These are phyloP conservation scores for Blepharisma stoltei DNA, from an alignment of 73 alveolate genomes.

Conservation along the genomic window DNA sequence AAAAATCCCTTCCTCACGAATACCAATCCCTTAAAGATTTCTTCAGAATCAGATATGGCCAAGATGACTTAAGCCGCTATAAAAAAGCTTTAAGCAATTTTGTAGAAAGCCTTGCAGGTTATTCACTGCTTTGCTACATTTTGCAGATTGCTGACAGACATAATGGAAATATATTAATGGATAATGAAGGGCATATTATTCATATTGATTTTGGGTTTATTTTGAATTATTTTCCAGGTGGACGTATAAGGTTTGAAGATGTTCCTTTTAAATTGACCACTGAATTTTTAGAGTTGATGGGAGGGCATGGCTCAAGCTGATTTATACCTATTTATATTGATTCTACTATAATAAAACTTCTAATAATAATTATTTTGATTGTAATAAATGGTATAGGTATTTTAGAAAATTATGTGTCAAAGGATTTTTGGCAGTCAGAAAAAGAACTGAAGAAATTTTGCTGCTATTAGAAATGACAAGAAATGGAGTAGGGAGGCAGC, in stretches of 20 bases:
- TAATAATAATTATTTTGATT: too few species aligned
- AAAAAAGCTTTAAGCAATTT: constrained; percentile 91
- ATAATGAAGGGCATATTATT: constrained; percentile 89
- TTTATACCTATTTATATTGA: too few species aligned
- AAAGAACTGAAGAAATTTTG: constrained; percentile 58
- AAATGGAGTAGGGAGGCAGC: constrained; percentile 70
- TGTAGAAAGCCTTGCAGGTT: constrained; percentile 94
- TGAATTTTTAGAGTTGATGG: constrained; percentile 87
- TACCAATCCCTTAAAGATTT: constrained; percentile 45
- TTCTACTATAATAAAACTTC: too few species aligned
- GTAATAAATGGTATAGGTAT: too few species aligned
- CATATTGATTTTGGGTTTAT: constrained; percentile 99
- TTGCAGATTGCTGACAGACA: constrained; percentile 96
- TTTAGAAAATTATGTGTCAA: constrained; percentile 36
- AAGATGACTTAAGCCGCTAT: constrained; percentile 42
- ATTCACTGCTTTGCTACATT: constrained; percentile 90
- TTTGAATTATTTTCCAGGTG: constrained; percentile 85
- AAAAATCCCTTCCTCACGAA: constrained; percentile 57
- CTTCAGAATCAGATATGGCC: constrained; percentile 42
- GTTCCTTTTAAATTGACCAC: constrained; percentile 94
- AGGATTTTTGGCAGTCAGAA: constrained; percentile 52
- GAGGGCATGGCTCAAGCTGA: constrained; percentile 65
- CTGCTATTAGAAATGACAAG: constrained; percentile 61
- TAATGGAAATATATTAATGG: constrained; percentile 97
- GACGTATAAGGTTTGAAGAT: constrained; percentile 90